These are phyloP conservation scores for Blastocystis sp. DNA, from an alignment of 352 stramenopile species.

Conservation along the genomic window DNA sequence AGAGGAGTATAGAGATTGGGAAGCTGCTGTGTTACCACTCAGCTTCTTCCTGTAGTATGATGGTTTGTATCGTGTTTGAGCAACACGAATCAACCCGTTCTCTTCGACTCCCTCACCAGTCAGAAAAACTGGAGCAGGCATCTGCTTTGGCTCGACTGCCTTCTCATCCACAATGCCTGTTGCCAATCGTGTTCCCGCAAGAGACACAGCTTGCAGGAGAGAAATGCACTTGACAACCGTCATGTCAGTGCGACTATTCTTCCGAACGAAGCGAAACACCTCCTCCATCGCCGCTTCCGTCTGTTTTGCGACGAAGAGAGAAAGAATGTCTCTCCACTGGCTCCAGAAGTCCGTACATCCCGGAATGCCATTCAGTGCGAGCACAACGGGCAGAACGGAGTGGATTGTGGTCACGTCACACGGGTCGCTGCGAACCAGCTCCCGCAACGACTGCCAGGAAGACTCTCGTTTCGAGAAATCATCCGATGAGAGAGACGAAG, in stretches of 20 bases:
- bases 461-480: neutral
- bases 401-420: neutral
- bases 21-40: no score
- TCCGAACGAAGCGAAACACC: slow-evolving; percentile 3
- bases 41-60: slow-evolving; percentile 42
- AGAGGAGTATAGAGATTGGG: no score
- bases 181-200: neutral
- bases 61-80: slow-evolving; percentile 11
- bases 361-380: slow-evolving; percentile 13
- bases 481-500: neutral
- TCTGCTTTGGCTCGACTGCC: neutral
- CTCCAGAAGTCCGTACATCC: neutral
- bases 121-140: neutral
- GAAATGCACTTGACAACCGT: neutral
- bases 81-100: neutral
- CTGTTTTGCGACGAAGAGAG: neutral
- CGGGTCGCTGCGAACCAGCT: neutral
- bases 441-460: neutral
- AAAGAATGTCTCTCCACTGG: neutral
- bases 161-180: neutral
- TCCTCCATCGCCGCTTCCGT: neutral
- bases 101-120: neutral
- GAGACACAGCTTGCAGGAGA: neutral
- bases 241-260: slow-evolving; percentile 15
- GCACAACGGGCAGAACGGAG: neutral